A percentile compares a stretch with the other conserved stretches of the same genome.
phyloP scores from a whole-genome alignment of 2,329 filamentous ascomycete species.

The Beauveria medogensis region DNA sequence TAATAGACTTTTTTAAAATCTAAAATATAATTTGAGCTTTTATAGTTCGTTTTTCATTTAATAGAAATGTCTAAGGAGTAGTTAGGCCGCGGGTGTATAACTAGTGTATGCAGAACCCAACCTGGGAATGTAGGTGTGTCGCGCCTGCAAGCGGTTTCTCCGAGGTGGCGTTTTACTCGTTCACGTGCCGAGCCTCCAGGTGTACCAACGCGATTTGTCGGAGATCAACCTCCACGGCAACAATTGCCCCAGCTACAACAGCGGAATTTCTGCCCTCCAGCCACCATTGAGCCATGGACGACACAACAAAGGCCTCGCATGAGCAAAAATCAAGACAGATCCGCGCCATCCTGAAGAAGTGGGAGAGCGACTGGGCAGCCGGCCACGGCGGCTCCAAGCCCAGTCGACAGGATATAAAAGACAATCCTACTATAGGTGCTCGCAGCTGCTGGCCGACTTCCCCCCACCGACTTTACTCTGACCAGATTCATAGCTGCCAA shows the following conservation, averaged over 20 bases:
- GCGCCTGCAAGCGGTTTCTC: no score
- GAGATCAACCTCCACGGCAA: neutral
- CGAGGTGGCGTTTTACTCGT: no score
- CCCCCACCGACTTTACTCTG: neutral
- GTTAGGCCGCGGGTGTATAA: no score
- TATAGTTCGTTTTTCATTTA: neutral
- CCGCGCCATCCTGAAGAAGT: slow-evolving; percentile 64
- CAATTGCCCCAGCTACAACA: neutral
- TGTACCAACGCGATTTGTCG: neutral
- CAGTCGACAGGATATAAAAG: slow-evolving; percentile 66
- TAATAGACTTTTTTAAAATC: no score
- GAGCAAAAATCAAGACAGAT: slow-evolving; percentile 46
- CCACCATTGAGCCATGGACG: slow-evolving; percentile 34
- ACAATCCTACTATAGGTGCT: slow-evolving; percentile 61
- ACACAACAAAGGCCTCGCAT: slow-evolving; percentile 33
- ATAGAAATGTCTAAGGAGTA: no score
- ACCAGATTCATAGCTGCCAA: slow-evolving; percentile 46
- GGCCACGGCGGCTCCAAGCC: slow-evolving; percentile 61
- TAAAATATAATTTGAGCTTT: no score
- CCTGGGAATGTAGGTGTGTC: no score
- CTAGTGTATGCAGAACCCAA: no score
- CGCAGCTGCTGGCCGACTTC: neutral
- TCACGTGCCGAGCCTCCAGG: no score
- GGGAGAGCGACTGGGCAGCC: slow-evolving; percentile 61
- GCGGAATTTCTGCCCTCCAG: neutral